Percentiles rank a stretch among this genome's conserved stretches.
Evolutionary conservation across 257 asterid species (phyloP).

Genomic region (Orobanche coerulescens): DNA sequence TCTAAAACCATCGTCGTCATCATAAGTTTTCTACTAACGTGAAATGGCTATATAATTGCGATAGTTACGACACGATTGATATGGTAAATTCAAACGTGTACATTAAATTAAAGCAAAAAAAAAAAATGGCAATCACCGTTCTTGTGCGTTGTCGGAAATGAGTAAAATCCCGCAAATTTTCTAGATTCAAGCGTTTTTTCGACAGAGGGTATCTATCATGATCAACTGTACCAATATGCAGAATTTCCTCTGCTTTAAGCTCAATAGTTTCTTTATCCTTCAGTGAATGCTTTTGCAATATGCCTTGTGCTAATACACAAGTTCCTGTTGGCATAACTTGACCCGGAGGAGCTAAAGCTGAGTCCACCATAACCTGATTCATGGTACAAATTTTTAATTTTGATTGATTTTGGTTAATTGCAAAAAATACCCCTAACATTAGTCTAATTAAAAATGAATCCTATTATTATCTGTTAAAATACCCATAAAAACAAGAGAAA

Average conservation of each 20-base stretch:
- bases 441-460: background rate
- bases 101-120: no score
- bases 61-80: no score
- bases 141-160: constrained; percentile 85
- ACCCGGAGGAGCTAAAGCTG: constrained; percentile 50
- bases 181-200: constrained; percentile 74
- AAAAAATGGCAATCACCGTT: no score
- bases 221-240: constrained; percentile 63
- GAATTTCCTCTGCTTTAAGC: constrained; percentile 54
- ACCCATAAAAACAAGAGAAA: no score
- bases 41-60: no score
- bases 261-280: constrained; percentile 52
- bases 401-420: background rate
- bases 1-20: no score
- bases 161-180: constrained; percentile 46
- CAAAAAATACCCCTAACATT: background rate
- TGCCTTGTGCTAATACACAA: constrained; percentile 64
- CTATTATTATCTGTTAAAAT: no score
- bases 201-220: constrained; percentile 59
- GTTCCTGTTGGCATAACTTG: constrained; percentile 74
- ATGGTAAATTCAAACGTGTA: no score
- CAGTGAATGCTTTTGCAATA: constrained; percentile 49
- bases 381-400: background rate
- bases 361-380: constrained; percentile 64
- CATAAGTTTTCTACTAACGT: no score